Percentiles rank a stretch among this genome's conserved stretches.
Conservation (phyloP, 345 rosid species). For the Salix koriyanagi region DNA sequence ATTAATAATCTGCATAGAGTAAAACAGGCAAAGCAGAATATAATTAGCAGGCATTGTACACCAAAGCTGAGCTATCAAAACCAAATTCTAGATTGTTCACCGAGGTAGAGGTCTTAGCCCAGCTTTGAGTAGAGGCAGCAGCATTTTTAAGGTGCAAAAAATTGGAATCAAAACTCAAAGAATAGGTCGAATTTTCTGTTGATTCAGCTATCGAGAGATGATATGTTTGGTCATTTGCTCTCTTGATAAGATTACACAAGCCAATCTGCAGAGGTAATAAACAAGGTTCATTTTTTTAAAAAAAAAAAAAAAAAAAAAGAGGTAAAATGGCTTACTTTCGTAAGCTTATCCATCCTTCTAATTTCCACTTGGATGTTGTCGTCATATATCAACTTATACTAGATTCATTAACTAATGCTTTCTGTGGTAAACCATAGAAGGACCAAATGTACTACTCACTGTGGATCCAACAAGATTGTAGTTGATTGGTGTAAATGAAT, state of each 20-base stretch:
- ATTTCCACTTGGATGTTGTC: not conserved
- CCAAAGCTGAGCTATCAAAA: conserved; percentile 4
- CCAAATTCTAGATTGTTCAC: conserved; percentile 29
- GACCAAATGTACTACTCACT: conserved; percentile 39
- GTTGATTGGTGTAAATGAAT: conserved; percentile 49
- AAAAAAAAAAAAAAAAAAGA: too few relatives aligned
- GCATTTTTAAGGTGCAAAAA: conserved; percentile 65
- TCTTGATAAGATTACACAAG: conserved; percentile 75
- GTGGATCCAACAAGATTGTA: conserved; percentile 72
- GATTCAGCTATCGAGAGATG: conserved; percentile 81
- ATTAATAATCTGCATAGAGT: conserved; percentile 45
- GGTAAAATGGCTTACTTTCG: not conserved
- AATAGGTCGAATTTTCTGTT: conserved; percentile 71
- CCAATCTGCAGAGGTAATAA: conserved; percentile 51
- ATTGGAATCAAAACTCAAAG: conserved; percentile 39
- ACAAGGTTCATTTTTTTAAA: not conserved
- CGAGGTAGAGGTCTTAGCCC: conserved; percentile 63
- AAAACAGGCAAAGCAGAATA: conserved; percentile 8
- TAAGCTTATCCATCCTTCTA: not conserved
- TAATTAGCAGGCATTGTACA: not conserved
- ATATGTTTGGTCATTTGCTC: conserved; percentile 64
- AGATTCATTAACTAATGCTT: not conserved
- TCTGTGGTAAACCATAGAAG: conserved; percentile 3
- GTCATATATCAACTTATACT: not conserved
- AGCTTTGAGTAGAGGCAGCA: conserved; percentile 42